Evolutionary conservation across 2,329 filamentous ascomycete species (phyloP), one percentile per base, ranked within the genome.

Genomic region (Aspergillus brunneoviolaceus): DNA sequence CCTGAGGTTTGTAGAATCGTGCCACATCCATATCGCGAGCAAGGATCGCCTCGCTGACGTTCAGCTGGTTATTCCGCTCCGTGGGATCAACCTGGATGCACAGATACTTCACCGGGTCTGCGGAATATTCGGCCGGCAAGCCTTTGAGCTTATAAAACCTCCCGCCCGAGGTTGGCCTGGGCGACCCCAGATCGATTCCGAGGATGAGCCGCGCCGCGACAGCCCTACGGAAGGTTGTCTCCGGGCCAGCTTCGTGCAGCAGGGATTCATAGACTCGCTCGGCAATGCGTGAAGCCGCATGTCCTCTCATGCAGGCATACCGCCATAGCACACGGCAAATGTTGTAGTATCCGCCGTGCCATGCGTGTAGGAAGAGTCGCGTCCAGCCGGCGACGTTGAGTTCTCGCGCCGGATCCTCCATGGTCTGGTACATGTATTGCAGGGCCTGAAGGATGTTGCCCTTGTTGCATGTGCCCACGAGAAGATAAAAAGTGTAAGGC

Each of bases 261-360:
- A 80, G 64, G 47, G 74, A 75, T 35, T 45, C 60, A 25, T 69
- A 52, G 5, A 80, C 70, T 7, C 65, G 57, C 25, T 70, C 59
- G 53, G 69, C 70, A 74, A 80, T 80, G 4, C 63, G 62, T 29
- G 27, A 29, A 27, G 60, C 60, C 11, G 75, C 74, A 11, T 51
- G 47, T 9, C 69, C 69, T 16, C 72, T 55, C 58, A 81, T 70
- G 62, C 80, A 82, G 5, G 79, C 77, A 67, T 81, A 80, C 61
- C 72, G 71, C 81, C 81, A 83, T 5, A 82, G 61, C 9, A 82
- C 78, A 11, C 77, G 76, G 54, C 75, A 77, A 11, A 78, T 66
- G 56, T 81, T 82, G 62, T 77, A 77, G 39, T 69, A 64, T 23
- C 68, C 69, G 49, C 60, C 62, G 21, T 68, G 69, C 72, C 74